These are phyloP conservation scores for Phytophthora podocarpi DNA, from an alignment of 352 stramenopile genomes.

Conservation along the genomic window DNA sequence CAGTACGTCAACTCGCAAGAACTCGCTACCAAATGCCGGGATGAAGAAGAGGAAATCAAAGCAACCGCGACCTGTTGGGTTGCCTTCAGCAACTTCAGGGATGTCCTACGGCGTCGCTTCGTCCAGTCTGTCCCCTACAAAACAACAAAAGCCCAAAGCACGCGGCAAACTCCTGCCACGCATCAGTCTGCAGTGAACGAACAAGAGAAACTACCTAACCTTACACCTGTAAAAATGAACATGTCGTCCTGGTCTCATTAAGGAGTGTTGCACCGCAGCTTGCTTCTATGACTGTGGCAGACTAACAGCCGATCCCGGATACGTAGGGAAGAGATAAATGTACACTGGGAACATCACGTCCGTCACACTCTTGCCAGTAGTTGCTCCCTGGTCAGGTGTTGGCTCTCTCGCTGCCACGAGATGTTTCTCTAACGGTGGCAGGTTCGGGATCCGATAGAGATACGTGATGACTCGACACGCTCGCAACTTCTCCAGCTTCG, in stretches of 20 bases:
- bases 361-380: background rate
- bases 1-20: constrained; percentile 23
- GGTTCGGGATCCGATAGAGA: constrained; percentile 67
- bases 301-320: background rate
- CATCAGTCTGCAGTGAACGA: constrained; percentile 28
- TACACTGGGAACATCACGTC: constrained; percentile 76
- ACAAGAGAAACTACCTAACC: no score
- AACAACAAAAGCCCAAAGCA: constrained; percentile 32
- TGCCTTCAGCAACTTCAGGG: constrained; percentile 22
- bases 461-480: constrained; percentile 76
- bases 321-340: constrained; percentile 66
- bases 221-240: constrained; percentile 3
- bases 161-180: constrained; percentile 30
- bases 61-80: constrained; percentile 16
- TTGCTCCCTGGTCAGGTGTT: constrained; percentile 6
- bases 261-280: background rate
- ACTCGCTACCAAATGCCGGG: constrained; percentile 2
- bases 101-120: constrained; percentile 1
- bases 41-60: constrained; percentile 36
- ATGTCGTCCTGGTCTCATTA: constrained; percentile 2
- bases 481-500: constrained; percentile 49
- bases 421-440: constrained; percentile 44
- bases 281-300: background rate
- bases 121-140: constrained; percentile 22
- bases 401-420: constrained; percentile 51